Evolutionary conservation across 1,284 basidiomycete species (phyloP), one percentile per base, ranked within the genome.

Genomic region (Cyathus pygmaeus): DNA sequence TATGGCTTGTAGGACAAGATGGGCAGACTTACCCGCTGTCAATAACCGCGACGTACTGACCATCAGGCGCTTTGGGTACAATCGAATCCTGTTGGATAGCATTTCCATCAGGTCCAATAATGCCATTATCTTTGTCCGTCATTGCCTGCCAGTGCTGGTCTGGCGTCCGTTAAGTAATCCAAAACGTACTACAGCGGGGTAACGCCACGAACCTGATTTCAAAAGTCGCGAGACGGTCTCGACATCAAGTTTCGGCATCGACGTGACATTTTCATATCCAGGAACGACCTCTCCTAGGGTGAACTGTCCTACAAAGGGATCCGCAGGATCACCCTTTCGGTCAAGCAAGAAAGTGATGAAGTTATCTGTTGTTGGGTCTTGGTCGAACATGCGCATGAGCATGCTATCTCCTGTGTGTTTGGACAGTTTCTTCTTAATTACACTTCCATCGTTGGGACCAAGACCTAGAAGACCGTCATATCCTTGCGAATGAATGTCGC

Each of bases 91-190:
- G 76, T 46, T 79, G 65, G 63, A 94, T 88, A 17, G 85, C 77
- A 39, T 85, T 76, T 9, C 92, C 91, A 66, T 93, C 92, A 0
- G 91, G 90, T 1, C 91, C 91, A 61, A 91, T 86, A 53, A 87
- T 82, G 30, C 87, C 87, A 46, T 80, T 75, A 62, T 85, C 66
- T 63, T 85, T 83, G 75, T 92, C 89, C 0, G 88, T 89, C 51
- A 88, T 73, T 24, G 89, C 84, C 66, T 92, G 90, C 92, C 91
- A 94, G 75, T 93, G 92, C 74, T 94, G 92, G 69, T 91, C 89
- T 74, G 60, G 33, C 9, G 57, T 4, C 13, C 21, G 17, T 24
- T 73, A 69, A 65, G 76, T 64, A 30, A 27, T 46, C 33, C 36
- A 52, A 36, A 30, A 47, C 26, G 17, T 13, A 19, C 47, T 49